These are phyloP conservation scores for Hyaloscypha bicolor DNA, from an alignment of 495 filamentous ascomycete species.

Conservation along the genomic window DNA sequence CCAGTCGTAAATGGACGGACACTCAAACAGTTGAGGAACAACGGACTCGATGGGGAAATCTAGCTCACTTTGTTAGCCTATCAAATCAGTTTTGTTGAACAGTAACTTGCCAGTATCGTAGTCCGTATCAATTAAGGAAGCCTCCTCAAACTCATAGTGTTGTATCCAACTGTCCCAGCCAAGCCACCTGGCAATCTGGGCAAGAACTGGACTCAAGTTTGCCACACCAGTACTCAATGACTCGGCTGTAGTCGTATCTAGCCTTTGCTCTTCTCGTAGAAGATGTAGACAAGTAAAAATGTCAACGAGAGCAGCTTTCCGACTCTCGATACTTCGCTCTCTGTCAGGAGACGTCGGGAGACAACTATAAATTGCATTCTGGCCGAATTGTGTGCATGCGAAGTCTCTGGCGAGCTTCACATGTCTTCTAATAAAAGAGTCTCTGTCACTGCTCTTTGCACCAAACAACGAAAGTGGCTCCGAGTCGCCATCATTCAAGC, in stretches of 20 bases:
- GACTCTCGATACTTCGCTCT: slow-evolving; percentile 52
- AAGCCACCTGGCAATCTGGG: slow-evolving; percentile 84
- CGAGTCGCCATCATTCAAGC: slow-evolving; percentile 8
- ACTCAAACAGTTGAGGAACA: slow-evolving; percentile 59
- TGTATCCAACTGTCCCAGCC: slow-evolving; percentile 74
- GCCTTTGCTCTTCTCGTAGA: slow-evolving; percentile 83
- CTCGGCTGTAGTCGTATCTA: slow-evolving; percentile 66
- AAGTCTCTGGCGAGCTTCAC: slow-evolving; percentile 44
- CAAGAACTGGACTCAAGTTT: slow-evolving; percentile 69
- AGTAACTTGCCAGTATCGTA: slow-evolving; percentile 27
- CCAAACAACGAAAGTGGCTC: slow-evolving; percentile 26
- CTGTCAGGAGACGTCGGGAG: slow-evolving; percentile 57
- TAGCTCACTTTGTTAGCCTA: background rate
- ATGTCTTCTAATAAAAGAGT: slow-evolving; percentile 41
- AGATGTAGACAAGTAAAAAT: slow-evolving; percentile 82
- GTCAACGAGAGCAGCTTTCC: slow-evolving; percentile 63
- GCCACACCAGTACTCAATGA: slow-evolving; percentile 51
- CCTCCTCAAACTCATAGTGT: slow-evolving; percentile 73
- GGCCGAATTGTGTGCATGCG: slow-evolving; percentile 55
- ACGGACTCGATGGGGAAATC: slow-evolving; percentile 23
- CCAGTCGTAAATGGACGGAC: slow-evolving; percentile 64
- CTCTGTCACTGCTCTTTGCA: slow-evolving; percentile 11
- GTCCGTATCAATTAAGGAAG: slow-evolving; percentile 35
- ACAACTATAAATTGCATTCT: slow-evolving; percentile 54
- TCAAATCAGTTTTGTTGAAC: background rate